These are phyloP conservation scores for Cystobasidium sp. DNA, from an alignment of 1,284 basidiomycete species.

Conservation along the genomic window DNA sequence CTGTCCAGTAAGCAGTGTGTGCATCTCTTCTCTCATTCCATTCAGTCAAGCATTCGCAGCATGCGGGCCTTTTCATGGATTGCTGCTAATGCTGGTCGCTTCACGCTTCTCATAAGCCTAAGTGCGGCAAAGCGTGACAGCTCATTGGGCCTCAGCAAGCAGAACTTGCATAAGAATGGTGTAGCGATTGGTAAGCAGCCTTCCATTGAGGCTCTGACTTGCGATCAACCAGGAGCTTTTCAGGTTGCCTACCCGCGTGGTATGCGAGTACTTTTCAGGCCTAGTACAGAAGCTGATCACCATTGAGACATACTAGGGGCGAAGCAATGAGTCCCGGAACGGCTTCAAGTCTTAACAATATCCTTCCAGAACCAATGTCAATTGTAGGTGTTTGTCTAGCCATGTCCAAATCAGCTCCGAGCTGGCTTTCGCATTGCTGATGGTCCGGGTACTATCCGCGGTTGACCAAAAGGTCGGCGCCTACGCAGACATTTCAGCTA, in stretches of 20 bases:
- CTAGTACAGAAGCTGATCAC: background rate
- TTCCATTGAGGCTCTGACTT: no score
- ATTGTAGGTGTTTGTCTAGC: conserved; percentile 19
- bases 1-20: no score
- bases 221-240: no score
- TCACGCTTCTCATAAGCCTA: no score
- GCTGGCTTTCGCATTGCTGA: background rate
- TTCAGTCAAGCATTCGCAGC: no score
- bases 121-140: no score
- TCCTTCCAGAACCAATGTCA: conserved; percentile 41
- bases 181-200: no score
- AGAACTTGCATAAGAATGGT: no score
- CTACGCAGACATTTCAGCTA: background rate
- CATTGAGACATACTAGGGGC: conserved; percentile 24
- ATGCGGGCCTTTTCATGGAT: no score
- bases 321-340: conserved; percentile 38
- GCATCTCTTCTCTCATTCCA: no score
- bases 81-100: no score
- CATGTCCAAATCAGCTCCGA: background rate
- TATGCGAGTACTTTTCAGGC: background rate
- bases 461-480: background rate
- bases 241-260: conserved; percentile 41
- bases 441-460: background rate
- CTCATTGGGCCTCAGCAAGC: no score
- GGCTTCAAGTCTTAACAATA: conserved; percentile 34